Evolutionary conservation across 371 early-diverging fungal species (phyloP), one percentile per base, ranked within the genome.

Genomic region (Amoeboaphelidium protococcarum): DNA sequence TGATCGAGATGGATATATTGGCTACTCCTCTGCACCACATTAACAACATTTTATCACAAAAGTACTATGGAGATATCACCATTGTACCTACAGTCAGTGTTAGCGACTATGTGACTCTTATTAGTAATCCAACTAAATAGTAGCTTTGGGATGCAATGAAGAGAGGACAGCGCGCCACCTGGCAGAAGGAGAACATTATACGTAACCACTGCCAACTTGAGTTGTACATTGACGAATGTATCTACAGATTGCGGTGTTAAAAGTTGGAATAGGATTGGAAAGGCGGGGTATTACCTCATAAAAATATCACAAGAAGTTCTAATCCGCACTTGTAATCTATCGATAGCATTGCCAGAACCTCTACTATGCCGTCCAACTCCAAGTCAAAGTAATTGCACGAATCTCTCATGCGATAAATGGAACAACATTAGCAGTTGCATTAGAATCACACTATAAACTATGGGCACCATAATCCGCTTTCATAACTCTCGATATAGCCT

Each of bases 21-120:
- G 67, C 73, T 13, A 67, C 65, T 0, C 50, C 73, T 10, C 59
- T 79, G 41, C 64, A 74, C 52, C 65, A 70, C 42, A 58, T 71
- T 2, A 74, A 75, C 54, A 65, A 78, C 6, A 74, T 85, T 47
- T 64, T 82, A 55, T 72, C 74, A 16, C 86, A 85, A 61, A 69
- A 72, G 40, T 85, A 85, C 56, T 65, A 64, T 47, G 86, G 86
- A 0, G 86, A 82, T 50, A 77, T 85, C 27, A 82, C 87, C 13
- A 80, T 82, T 48, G 72, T 82, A n/a, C 83, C 84, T 2, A 57
- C 67, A 21, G 54, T 81, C 21, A 57, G 58, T 2, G 57, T 67
- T 31, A 53, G 60, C 19, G 77, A 78, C 47, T 76, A 67, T 40
- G 40, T 74, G 21, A 64, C 61, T 10, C 61, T 79, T 1, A 54